phyloP scores from a whole-genome alignment of 2,329 filamentous ascomycete genomes.

The Fusarium luffae region DNA sequence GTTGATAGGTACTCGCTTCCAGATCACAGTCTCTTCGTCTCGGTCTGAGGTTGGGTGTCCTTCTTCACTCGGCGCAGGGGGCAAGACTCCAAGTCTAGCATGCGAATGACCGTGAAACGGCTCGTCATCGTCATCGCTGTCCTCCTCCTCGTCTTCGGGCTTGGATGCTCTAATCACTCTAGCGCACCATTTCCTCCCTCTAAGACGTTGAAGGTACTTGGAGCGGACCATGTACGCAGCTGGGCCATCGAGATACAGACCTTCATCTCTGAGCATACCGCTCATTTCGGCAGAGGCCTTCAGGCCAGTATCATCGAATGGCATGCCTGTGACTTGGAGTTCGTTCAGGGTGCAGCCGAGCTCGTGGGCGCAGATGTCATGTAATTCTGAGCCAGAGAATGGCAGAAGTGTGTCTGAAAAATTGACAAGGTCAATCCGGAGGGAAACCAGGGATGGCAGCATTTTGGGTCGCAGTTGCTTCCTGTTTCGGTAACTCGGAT shows the following conservation, averaged over 20 bases:
- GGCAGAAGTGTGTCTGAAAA: slow-evolving; percentile 60
- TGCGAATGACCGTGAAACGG: slow-evolving; percentile 43
- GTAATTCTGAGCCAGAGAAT: slow-evolving; percentile 59
- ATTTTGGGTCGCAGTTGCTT: slow-evolving; percentile 55
- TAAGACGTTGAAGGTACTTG: slow-evolving; percentile 54
- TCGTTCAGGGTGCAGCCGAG: slow-evolving; percentile 65
- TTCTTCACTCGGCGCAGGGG: slow-evolving; percentile 55
- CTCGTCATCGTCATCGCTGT: slow-evolving; percentile 45
- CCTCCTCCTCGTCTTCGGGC: slow-evolving; percentile 42
- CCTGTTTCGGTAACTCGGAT: slow-evolving; percentile 54
- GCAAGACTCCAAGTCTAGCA: slow-evolving; percentile 50
- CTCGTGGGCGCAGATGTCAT: slow-evolving; percentile 65
- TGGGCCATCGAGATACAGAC: slow-evolving; percentile 60
- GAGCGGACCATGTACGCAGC: slow-evolving; percentile 57
- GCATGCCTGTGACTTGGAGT: slow-evolving; percentile 63
- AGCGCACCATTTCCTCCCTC: slow-evolving; percentile 54
- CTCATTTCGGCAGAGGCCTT: slow-evolving; percentile 60
- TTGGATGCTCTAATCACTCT: slow-evolving; percentile 61
- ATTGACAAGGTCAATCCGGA: slow-evolving; percentile 67
- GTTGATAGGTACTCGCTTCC: slow-evolving; percentile 61
- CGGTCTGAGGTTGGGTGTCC: slow-evolving; percentile 57
- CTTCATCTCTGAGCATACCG: slow-evolving; percentile 65
- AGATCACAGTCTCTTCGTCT: slow-evolving; percentile 59
- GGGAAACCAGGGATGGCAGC: slow-evolving; percentile 58
- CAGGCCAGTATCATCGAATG: slow-evolving; percentile 60